Conservation (phyloP, 768 basidiomycete species). For the Auriscalpium microsporum region DNA sequence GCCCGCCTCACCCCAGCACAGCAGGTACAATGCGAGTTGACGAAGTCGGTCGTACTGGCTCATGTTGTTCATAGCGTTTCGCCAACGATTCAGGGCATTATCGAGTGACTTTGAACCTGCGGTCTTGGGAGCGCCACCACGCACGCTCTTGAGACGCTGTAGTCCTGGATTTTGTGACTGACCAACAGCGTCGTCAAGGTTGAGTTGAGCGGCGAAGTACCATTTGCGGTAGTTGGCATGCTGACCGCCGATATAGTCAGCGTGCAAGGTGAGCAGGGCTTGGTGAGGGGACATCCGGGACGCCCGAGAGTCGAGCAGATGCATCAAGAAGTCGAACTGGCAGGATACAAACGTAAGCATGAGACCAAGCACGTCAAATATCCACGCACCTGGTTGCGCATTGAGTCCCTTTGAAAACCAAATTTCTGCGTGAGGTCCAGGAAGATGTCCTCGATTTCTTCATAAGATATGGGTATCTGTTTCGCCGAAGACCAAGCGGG, state of each 20-base stretch:
- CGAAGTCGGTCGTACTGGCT: constrained; percentile 96
- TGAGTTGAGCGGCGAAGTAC: constrained; percentile 99
- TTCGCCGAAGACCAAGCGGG: constrained; percentile 93
- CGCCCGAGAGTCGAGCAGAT: constrained; percentile 93
- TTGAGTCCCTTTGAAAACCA: constrained; percentile 93
- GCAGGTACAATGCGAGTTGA: constrained; percentile 89
- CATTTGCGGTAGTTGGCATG: constrained; percentile 99
- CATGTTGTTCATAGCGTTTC: constrained; percentile 99
- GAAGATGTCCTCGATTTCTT: constrained; percentile 98
- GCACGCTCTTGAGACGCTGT: constrained; percentile 79
- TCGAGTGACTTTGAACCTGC: constrained; percentile 76
- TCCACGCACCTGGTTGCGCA: constrained; percentile 80
- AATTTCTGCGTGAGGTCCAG: constrained; percentile 98
- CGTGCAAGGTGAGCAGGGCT: constrained; percentile 92
- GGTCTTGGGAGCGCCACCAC: constrained; percentile 45
- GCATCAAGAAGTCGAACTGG: constrained; percentile 97
- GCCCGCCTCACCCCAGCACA: constrained; percentile 98
- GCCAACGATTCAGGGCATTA: constrained; percentile 89
- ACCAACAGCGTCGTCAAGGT: constrained; percentile 97
- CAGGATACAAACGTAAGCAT: constrained; percentile 5
- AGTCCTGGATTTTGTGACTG: constrained; percentile 90
- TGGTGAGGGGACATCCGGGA: constrained; percentile 97
- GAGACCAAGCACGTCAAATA: neutral
- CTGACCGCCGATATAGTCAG: constrained; percentile 97
- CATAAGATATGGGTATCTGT: constrained; percentile 92